Percentiles rank a stretch among this genome's conserved stretches.
These are phyloP conservation scores for Plasmopara muralis DNA, from an alignment of 352 stramenopile species.

Conservation along the genomic window DNA sequence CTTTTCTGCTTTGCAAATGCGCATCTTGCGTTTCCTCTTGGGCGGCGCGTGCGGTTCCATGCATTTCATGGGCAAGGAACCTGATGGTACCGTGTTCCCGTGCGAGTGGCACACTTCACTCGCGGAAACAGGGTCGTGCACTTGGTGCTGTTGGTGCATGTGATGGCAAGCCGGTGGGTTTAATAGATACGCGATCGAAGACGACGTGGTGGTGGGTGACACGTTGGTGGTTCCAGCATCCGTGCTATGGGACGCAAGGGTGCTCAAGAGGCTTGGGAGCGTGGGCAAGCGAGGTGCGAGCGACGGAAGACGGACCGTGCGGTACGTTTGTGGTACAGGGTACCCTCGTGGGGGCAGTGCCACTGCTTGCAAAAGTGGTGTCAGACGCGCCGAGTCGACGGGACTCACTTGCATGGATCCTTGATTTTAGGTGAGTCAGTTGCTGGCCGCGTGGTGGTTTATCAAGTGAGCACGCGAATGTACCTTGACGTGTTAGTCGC, in stretches of 20 bases:
- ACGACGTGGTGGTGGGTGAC: slow-evolving; percentile 16
- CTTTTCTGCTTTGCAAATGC: slow-evolving; percentile 36
- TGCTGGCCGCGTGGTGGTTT: slow-evolving; percentile 9
- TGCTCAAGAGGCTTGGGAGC: slow-evolving; percentile 29
- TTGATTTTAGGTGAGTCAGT: not conserved
- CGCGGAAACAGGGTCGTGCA: slow-evolving; percentile 5
- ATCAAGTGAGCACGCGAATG: slow-evolving; percentile 15
- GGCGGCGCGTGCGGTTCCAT: slow-evolving; percentile 11
- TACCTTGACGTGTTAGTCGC: slow-evolving; percentile 20
- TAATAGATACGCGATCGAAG: slow-evolving; percentile 32
- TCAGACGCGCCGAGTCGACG: slow-evolving; percentile 17
- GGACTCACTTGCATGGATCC: slow-evolving; percentile 19
- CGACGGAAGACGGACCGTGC: slow-evolving; percentile 29
- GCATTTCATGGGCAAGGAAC: slow-evolving; percentile 8
- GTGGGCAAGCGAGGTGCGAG: slow-evolving; percentile 24
- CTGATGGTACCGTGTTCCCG: slow-evolving; percentile 9
- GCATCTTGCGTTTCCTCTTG: slow-evolving; percentile 39
- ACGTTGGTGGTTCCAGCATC: slow-evolving; percentile 10
- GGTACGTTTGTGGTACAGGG: slow-evolving; percentile 18
- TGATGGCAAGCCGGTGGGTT: slow-evolving; percentile 20
- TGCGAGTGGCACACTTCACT: slow-evolving; percentile 25
- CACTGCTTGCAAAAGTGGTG: slow-evolving; percentile 22
- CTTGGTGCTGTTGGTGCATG: slow-evolving; percentile 9
- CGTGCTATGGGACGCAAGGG: slow-evolving; percentile 13
- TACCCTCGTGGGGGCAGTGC: slow-evolving; percentile 17